These are phyloP conservation scores for Novymonas esmeraldas DNA, from an alignment of 208 protist genomes.

Conservation along the genomic window DNA sequence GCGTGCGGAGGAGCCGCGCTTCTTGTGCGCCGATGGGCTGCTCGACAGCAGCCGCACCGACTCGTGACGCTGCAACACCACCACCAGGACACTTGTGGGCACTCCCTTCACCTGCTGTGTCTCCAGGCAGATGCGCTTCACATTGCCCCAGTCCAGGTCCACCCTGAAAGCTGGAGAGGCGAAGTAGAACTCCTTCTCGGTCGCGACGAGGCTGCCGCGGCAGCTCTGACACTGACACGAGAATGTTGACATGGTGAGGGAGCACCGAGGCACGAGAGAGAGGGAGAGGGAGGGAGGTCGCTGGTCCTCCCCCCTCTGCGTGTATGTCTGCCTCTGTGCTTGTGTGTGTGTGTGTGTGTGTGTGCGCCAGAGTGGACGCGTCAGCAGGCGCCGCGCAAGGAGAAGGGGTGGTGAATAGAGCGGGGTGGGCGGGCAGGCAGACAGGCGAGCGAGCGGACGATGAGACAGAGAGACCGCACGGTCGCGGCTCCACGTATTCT, in stretches of 20 bases:
- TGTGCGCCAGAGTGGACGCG: no score
- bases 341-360: no score
- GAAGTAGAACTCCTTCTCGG: constrained; percentile 58
- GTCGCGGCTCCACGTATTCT: no score
- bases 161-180: constrained; percentile 52
- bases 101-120: constrained; percentile 76
- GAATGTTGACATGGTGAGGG: constrained; percentile 40
- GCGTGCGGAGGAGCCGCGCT: constrained; percentile 22
- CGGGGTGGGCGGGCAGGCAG: no score
- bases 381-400: no score
- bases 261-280: neutral
- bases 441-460: no score
- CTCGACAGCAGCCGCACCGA: constrained; percentile 13
- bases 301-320: neutral
- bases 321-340: neutral
- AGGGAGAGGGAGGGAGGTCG: neutral
- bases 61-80: constrained; percentile 44
- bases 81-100: constrained; percentile 73
- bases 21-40: constrained; percentile 16
- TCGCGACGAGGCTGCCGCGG: constrained; percentile 56
- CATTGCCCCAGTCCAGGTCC: constrained; percentile 62
- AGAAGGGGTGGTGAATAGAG: no score
- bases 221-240: constrained; percentile 76
- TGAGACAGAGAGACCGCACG: no score
- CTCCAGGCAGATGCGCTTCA: constrained; percentile 65